A percentile compares a stretch with the other conserved stretches of the same genome.
Evolutionary conservation across 164 flowering plant species (phyloP).

Genomic region (Sedum album): DNA sequence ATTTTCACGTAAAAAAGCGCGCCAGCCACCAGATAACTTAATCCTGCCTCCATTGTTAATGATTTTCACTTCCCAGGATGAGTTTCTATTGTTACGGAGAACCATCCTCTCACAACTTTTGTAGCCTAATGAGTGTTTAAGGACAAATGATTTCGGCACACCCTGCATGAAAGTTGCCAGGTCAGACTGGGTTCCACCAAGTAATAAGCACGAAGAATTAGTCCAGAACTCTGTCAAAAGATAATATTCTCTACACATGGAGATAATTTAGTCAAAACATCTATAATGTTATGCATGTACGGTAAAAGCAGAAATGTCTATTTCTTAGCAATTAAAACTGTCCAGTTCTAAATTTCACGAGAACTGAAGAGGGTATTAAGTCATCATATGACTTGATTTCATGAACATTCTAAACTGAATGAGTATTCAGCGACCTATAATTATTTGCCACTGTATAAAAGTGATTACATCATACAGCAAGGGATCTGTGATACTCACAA

Average conservation of each 20-base stretch:
- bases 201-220: background rate
- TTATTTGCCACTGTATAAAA: too few relatives aligned
- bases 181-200: background rate
- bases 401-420: too few relatives aligned
- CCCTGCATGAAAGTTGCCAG: background rate
- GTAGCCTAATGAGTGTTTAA: background rate
- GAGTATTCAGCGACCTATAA: too few relatives aligned
- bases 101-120: conserved; percentile 1
- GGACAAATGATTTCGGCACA: background rate
- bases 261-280: background rate
- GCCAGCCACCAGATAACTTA: background rate
- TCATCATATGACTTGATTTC: too few relatives aligned
- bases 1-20: background rate
- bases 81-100: background rate
- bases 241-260: background rate
- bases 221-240: background rate
- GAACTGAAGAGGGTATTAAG: too few relatives aligned
- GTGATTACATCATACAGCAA: too few relatives aligned
- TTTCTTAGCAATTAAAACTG: too few relatives aligned
- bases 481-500: too few relatives aligned
- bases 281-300: too few relatives aligned
- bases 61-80: conserved; percentile 7
- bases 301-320: too few relatives aligned
- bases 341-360: too few relatives aligned
- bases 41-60: background rate